phyloP scores from a whole-genome alignment of 495 filamentous ascomycete species.

The Neohortaea acidophila region DNA sequence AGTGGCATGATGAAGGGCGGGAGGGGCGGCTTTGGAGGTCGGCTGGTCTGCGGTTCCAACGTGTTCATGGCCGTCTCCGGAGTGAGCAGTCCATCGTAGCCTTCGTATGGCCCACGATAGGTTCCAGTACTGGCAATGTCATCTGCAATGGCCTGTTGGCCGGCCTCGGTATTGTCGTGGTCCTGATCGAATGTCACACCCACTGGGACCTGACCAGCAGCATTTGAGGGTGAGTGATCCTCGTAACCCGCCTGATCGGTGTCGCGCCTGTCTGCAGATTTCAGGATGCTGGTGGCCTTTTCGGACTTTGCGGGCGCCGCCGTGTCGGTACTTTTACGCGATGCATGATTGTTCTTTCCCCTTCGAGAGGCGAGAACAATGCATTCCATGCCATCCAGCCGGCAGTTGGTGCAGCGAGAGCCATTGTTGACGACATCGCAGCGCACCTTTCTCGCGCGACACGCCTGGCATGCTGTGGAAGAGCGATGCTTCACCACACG shows the following conservation, averaged over 20 bases:
- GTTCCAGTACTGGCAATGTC: background rate
- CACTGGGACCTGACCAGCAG: background rate
- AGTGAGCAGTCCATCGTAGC: background rate
- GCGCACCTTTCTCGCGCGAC: background rate
- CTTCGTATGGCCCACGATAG: background rate
- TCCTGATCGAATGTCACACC: slow-evolving; percentile 2
- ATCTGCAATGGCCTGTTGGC: background rate
- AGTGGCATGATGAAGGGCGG: slow-evolving; percentile 52
- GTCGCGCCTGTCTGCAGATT: no score
- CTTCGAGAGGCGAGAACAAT: background rate
- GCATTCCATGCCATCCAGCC: background rate
- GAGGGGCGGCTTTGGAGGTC: background rate
- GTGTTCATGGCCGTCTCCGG: background rate
- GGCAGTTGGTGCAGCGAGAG: background rate
- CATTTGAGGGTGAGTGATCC: no score
- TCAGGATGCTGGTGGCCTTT: no score
- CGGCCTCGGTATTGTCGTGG: background rate
- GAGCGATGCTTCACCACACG: slow-evolving; percentile 2
- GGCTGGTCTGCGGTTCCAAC: background rate
- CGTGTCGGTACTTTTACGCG: no score
- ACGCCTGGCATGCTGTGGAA: background rate
- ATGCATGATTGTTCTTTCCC: background rate
- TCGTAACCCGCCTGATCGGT: no score
- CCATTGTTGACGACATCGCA: background rate
- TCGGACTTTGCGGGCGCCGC: no score